Conservation (phyloP, 495 filamentous ascomycete species). For the Penicillium mononematosum region DNA sequence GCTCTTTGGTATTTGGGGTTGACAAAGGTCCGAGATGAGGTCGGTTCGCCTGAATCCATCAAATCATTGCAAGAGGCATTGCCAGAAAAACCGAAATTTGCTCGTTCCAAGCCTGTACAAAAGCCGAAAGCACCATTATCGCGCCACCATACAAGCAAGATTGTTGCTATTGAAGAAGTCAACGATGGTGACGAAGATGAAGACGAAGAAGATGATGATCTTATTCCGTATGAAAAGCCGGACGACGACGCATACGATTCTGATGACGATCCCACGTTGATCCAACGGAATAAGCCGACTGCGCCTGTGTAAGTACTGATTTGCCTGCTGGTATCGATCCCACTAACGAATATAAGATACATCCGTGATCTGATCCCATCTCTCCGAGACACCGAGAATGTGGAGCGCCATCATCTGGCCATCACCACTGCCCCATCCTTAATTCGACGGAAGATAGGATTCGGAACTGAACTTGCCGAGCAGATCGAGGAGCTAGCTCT, state of each 20-base stretch:
- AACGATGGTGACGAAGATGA: conserved; percentile 50
- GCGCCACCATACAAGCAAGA: conserved; percentile 43
- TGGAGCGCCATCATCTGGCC: conserved; percentile 79
- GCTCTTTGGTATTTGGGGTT: conserved; percentile 75
- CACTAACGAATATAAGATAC: conserved; percentile 53
- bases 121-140: conserved; percentile 13
- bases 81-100: conserved; percentile 3
- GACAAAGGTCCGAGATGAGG: conserved; percentile 57
- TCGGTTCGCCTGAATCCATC: conserved; percentile 59
- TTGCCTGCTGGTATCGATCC: not conserved
- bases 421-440: conserved; percentile 71
- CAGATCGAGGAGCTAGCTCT: conserved; percentile 79
- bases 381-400: conserved; percentile 77
- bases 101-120: conserved; percentile 15
- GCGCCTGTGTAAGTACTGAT: conserved; percentile 67
- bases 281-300: conserved; percentile 76
- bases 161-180: conserved; percentile 69
- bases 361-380: conserved; percentile 80
- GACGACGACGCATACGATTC: conserved; percentile 91
- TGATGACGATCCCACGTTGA: conserved; percentile 85
- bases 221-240: conserved; percentile 82
- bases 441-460: conserved; percentile 83
- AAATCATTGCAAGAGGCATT: conserved; percentile 14
- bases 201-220: conserved; percentile 61
- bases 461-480: conserved; percentile 82